These are phyloP conservation scores for Mycena maculata DNA, from an alignment of 768 basidiomycete species.

Conservation along the genomic window DNA sequence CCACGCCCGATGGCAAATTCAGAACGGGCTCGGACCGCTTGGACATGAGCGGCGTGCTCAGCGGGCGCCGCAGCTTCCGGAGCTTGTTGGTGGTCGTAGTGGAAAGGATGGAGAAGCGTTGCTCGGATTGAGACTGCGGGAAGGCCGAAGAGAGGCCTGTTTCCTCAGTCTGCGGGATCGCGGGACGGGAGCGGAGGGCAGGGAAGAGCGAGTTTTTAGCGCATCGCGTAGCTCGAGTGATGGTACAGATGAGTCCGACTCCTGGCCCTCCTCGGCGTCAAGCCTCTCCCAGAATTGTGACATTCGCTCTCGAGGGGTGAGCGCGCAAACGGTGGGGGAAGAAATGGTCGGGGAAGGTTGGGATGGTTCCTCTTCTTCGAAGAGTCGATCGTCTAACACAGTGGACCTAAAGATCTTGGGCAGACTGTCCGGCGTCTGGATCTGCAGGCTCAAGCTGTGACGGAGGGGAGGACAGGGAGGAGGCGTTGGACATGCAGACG, in stretches of 20 bases:
- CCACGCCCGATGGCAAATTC: conserved; percentile 58
- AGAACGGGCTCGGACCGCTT: conserved; percentile 41
- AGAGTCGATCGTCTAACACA: conserved; percentile 17
- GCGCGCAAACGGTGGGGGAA: conserved; percentile 32
- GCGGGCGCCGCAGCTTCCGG: conserved; percentile 50
- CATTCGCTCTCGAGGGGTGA: conserved; percentile 42
- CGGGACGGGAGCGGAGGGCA: conserved; percentile 34
- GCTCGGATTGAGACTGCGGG: conserved; percentile 41
- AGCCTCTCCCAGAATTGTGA: conserved; percentile 58
- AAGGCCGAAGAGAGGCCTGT: no score
- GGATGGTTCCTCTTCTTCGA: conserved; percentile 17
- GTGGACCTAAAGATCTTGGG: conserved; percentile 36
- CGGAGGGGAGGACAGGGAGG: conserved; percentile 1
- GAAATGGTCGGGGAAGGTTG: conserved; percentile 16
- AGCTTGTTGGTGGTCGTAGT: conserved; percentile 56
- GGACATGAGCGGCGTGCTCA: conserved; percentile 44
- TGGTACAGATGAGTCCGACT: conserved; percentile 13
- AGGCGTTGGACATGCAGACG: conserved; percentile 8
- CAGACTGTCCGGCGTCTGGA: conserved; percentile 28
- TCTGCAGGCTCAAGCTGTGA: conserved; percentile 25
- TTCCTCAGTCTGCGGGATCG: conserved; percentile 51
- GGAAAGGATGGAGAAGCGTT: conserved; percentile 50
- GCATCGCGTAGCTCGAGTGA: conserved; percentile 35
- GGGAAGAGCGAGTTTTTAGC: conserved; percentile 24
- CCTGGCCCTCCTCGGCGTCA: conserved; percentile 52